phyloP scores from a whole-genome alignment of 202 grass and related monocot species.

The Setaria viridis region DNA sequence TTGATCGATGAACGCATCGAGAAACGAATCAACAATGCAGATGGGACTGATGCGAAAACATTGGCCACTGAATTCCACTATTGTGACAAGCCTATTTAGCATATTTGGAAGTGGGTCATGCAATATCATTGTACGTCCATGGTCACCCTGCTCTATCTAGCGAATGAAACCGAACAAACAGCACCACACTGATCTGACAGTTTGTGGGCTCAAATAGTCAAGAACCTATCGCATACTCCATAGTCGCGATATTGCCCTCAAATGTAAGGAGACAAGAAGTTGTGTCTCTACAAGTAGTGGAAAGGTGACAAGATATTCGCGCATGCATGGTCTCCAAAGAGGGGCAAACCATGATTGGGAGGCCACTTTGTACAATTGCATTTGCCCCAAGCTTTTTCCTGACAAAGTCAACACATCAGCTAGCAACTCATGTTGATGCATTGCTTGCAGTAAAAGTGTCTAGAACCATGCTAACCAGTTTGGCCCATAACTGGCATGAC shows the following conservation, averaged over 20 bases:
- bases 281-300: conserved; percentile 40
- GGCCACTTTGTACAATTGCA: conserved; percentile 6
- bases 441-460: conserved; percentile 25
- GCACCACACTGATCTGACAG: conserved; percentile 6
- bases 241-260: not conserved
- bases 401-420: conserved; percentile 26
- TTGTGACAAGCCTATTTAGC: conserved; percentile 7
- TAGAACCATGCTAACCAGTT: conserved; percentile 33
- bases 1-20: not conserved
- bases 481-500: conserved; percentile 1
- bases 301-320: conserved; percentile 38
- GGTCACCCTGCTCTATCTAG: not conserved
- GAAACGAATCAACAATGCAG: conserved; percentile 9
- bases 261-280: conserved; percentile 18
- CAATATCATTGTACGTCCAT: conserved; percentile 30
- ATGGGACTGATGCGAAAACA: conserved; percentile 33
- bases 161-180: not conserved
- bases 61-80: conserved; percentile 18
- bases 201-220: conserved; percentile 13
- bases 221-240: not conserved
- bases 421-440: conserved; percentile 13
- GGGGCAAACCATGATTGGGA: conserved; percentile 39
- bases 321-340: conserved; percentile 49
- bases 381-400: conserved; percentile 41
- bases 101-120: conserved; percentile 33